A percentile compares a stretch with the other conserved stretches of the same genome.
Evolutionary conservation across 768 basidiomycete genomes (phyloP).

Genomic region (Tylopilus vinaceipallidus): DNA sequence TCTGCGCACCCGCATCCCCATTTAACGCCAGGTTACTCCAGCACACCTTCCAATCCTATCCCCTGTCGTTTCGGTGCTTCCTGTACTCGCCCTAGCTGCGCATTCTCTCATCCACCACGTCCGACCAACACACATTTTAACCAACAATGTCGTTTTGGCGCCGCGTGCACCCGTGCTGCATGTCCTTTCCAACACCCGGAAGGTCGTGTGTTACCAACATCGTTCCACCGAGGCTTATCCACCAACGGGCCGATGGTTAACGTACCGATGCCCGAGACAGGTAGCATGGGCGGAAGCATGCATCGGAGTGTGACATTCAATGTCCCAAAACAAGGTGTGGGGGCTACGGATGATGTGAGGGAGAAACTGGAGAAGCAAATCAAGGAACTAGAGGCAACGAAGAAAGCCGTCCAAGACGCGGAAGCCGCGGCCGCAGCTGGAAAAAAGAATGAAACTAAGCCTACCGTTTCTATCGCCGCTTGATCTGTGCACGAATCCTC

Average conservation of each 20-base stretch:
- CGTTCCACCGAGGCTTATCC: slow-evolving; percentile 78
- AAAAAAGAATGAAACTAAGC: slow-evolving; percentile 57
- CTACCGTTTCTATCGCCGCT: slow-evolving; percentile 41
- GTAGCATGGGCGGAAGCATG: slow-evolving; percentile 64
- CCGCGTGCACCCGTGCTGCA: slow-evolving; percentile 78
- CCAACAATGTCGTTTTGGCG: slow-evolving; percentile 78
- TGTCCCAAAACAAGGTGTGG: slow-evolving; percentile 27
- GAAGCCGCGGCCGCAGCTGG: slow-evolving; percentile 55
- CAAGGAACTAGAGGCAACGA: slow-evolving; percentile 67
- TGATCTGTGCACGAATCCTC: slow-evolving; percentile 6
- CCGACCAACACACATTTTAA: slow-evolving; percentile 36
- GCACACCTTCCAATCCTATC: slow-evolving; percentile 29
- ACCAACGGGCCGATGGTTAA: slow-evolving; percentile 58
- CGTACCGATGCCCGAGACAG: slow-evolving; percentile 60
- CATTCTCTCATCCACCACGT: slow-evolving; percentile 65
- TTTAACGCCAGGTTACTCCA: slow-evolving; percentile 30
- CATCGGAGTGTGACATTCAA: slow-evolving; percentile 76
- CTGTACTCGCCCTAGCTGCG: slow-evolving; percentile 68
- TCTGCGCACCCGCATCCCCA: slow-evolving; percentile 36
- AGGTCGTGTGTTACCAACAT: slow-evolving; percentile 72
- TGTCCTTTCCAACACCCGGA: slow-evolving; percentile 94
- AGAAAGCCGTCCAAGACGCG: slow-evolving; percentile 65
- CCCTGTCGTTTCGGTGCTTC: slow-evolving; percentile 69
- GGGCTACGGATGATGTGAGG: slow-evolving; percentile 37
- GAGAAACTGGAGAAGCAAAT: slow-evolving; percentile 50